A percentile compares a stretch with the other conserved stretches of the same genome.
phyloP scores from a whole-genome alignment of 2,329 filamentous ascomycete species.

The Iodosphaeria phyllophila region DNA sequence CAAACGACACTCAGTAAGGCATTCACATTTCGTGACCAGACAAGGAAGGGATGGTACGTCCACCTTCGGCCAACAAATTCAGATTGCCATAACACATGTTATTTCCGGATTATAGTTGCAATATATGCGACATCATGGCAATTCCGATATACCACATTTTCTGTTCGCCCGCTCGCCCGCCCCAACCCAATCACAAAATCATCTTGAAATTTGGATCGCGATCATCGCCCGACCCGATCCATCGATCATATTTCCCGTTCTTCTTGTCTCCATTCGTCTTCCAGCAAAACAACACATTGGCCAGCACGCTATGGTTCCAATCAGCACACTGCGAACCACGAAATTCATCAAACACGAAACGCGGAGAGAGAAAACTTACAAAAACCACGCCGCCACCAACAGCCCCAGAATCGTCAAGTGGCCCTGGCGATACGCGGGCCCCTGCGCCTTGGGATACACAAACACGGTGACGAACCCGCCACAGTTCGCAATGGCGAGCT shows the following conservation, averaged over 20 bases:
- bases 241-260: conserved; percentile 37
- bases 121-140: no score
- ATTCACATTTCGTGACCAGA: no score
- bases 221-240: conserved; percentile 39
- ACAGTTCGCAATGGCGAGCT: conserved; percentile 47
- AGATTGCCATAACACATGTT: no score
- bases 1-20: no score
- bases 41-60: no score
- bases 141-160: no score
- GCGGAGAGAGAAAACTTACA: conserved; percentile 25
- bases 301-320: conserved; percentile 26
- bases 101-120: no score
- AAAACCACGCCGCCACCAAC: conserved; percentile 41
- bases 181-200: conserved; percentile 32
- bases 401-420: conserved; percentile 42
- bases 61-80: no score
- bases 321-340: background rate
- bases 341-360: background rate
- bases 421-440: conserved; percentile 37
- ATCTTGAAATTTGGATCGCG: conserved; percentile 42
- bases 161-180: no score
- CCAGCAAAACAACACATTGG: conserved; percentile 41
- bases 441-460: conserved; percentile 36
- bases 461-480: conserved; percentile 49
- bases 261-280: conserved; percentile 47